These are phyloP conservation scores for Sarcomyxa edulis DNA, from an alignment of 768 basidiomycete genomes.

Conservation along the genomic window DNA sequence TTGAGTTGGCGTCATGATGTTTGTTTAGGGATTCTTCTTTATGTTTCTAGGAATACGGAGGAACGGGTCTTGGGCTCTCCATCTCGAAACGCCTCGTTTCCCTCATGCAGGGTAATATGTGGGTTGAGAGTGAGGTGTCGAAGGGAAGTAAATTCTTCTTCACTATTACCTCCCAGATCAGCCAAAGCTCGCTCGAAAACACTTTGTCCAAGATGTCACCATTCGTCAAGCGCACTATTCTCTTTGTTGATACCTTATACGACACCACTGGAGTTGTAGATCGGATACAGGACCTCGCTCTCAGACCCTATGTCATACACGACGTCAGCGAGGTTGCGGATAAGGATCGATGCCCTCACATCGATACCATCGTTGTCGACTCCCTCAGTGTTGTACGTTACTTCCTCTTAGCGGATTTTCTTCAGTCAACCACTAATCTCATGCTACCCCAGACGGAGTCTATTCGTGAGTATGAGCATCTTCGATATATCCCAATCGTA, in stretches of 20 bases:
- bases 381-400: constrained; percentile 73
- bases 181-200: constrained; percentile 65
- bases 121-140: constrained; percentile 94
- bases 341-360: constrained; percentile 78
- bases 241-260: constrained; percentile 84
- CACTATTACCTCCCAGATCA: constrained; percentile 86
- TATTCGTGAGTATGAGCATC: constrained; percentile 87
- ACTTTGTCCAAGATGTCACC: constrained; percentile 78
- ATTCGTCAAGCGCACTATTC: constrained; percentile 81
- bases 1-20: constrained; percentile 19
- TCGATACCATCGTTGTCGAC: constrained; percentile 96
- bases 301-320: constrained; percentile 72
- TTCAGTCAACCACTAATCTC: constrained; percentile 2
- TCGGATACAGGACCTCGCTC: constrained; percentile 71
- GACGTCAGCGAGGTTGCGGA: constrained; percentile 77
- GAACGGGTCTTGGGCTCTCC: constrained; percentile 92
- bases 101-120: constrained; percentile 98
- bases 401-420: constrained; percentile 5
- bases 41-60: constrained; percentile 79
- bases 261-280: constrained; percentile 75
- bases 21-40: constrained; percentile 8
- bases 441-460: constrained; percentile 63
- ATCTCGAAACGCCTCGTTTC: constrained; percentile 96
- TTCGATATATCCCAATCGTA: constrained; percentile 95
- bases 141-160: constrained; percentile 97